Percentiles rank a stretch among this genome's conserved stretches.
Evolutionary conservation across 805 yeast genomes (phyloP).

Genomic region (Candida sphagnicola): DNA sequence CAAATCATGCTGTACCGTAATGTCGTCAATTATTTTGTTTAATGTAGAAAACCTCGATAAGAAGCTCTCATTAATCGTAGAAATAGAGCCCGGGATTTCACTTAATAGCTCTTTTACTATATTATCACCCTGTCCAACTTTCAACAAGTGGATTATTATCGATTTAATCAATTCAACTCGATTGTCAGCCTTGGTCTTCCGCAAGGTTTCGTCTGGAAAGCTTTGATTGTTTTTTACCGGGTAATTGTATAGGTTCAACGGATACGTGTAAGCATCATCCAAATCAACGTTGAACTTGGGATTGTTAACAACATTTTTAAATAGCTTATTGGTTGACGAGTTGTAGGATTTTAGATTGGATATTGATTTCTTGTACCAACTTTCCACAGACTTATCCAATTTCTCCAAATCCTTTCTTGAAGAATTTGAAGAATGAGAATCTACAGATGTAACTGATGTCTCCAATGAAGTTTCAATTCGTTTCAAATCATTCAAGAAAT

Average conservation of each 20-base stretch:
- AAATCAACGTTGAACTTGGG: conserved; percentile 26
- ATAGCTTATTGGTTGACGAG: conserved; percentile 29
- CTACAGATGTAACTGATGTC: background rate
- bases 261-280: conserved; percentile 41
- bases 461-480: conserved; percentile 20
- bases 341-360: conserved; percentile 30
- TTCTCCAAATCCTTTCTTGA: conserved; percentile 1
- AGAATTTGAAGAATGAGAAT: background rate
- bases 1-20: conserved; percentile 28
- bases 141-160: conserved; percentile 34
- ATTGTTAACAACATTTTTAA: conserved; percentile 26
- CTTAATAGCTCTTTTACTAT: conserved; percentile 26
- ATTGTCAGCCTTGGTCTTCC: conserved; percentile 18
- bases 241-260: conserved; percentile 25
- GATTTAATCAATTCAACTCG: conserved; percentile 31
- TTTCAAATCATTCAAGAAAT: conserved; percentile 20
- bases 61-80: conserved; percentile 19
- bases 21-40: conserved; percentile 31
- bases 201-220: conserved; percentile 7
- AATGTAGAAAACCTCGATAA: conserved; percentile 24
- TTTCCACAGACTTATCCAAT: conserved; percentile 14
- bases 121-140: conserved; percentile 34
- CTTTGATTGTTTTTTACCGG: conserved; percentile 14
- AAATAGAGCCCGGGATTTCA: conserved; percentile 15
- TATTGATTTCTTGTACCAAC: conserved; percentile 38